Evolutionary conservation across 768 basidiomycete genomes (phyloP).

Genomic region (Termitomyces sp.): DNA sequence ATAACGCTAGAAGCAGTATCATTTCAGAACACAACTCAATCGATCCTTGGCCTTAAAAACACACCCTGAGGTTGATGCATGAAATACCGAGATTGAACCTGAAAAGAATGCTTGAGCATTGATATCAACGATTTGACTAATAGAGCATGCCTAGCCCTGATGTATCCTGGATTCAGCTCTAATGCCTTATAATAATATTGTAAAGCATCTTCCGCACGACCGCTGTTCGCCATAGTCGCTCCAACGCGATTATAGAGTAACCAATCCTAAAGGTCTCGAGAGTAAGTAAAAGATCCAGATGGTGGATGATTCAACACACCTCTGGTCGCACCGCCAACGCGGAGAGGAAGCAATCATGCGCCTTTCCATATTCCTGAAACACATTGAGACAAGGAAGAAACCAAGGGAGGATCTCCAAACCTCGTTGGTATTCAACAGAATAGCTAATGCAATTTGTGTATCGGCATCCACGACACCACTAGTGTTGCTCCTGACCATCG

Average conservation of each 20-base stretch:
- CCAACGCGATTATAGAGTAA: slow-evolving; percentile 90
- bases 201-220: slow-evolving; percentile 73
- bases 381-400: slow-evolving; percentile 1
- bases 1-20: slow-evolving; percentile 49
- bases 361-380: slow-evolving; percentile 79
- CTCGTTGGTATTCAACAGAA: slow-evolving; percentile 89
- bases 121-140: neutral
- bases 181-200: slow-evolving; percentile 83
- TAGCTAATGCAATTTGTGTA: slow-evolving; percentile 90
- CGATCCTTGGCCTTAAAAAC: slow-evolving; percentile 15
- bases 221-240: slow-evolving; percentile 90
- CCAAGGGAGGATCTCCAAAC: slow-evolving; percentile 29
- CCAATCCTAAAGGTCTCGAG: slow-evolving; percentile 60
- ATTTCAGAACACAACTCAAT: neutral
- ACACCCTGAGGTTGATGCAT: slow-evolving; percentile 78
- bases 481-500: slow-evolving; percentile 61
- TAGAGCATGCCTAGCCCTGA: slow-evolving; percentile 67
- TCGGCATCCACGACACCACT: slow-evolving; percentile 79
- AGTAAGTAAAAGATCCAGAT: neutral
- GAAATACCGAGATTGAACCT: slow-evolving; percentile 95
- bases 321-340: slow-evolving; percentile 86
- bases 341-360: slow-evolving; percentile 89
- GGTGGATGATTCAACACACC: slow-evolving; percentile 33
- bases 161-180: slow-evolving; percentile 83
- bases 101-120: slow-evolving; percentile 1